These are phyloP conservation scores for Amniculicola lignicola DNA, from an alignment of 495 filamentous ascomycete species.

Conservation along the genomic window DNA sequence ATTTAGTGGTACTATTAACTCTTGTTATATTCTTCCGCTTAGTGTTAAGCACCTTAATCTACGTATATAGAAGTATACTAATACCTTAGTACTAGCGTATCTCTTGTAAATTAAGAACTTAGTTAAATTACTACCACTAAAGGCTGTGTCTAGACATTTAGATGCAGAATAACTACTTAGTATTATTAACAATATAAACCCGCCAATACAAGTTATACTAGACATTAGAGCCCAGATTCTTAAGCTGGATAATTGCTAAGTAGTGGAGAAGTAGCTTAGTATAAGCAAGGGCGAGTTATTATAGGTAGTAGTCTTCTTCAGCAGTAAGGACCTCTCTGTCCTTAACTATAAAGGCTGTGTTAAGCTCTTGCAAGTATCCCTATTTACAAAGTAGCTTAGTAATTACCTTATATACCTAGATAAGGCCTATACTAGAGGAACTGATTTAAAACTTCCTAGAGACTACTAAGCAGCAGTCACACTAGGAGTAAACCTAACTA, in stretches of 20 bases:
- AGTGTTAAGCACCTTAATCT: conserved; percentile 56
- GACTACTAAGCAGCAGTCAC: conserved; percentile 65
- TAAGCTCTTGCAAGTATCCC: conserved; percentile 56
- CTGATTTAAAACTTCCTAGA: conserved; percentile 63
- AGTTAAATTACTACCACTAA: background rate
- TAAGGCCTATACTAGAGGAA: conserved; percentile 72
- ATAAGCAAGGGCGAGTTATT: conserved; percentile 15
- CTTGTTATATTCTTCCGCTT: conserved; percentile 54
- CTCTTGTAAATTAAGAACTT: conserved; percentile 57
- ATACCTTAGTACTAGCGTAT: conserved; percentile 59
- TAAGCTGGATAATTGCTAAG: conserved; percentile 55
- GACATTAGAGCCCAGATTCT: conserved; percentile 75
- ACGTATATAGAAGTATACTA: conserved; percentile 56
- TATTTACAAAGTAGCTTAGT: conserved; percentile 58
- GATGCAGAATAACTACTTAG: conserved; percentile 47
- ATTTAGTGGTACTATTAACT: conserved; percentile 75
- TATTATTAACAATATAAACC: conserved; percentile 43
- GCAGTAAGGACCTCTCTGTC: conserved; percentile 48
- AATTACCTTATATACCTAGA: conserved; percentile 70
- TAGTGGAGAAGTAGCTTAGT: conserved; percentile 53
- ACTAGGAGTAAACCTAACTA: conserved; percentile 63
- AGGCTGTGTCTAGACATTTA: background rate
- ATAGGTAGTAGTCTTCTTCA: conserved; percentile 50
- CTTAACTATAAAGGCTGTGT: conserved; percentile 46
- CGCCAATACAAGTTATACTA: conserved; percentile 57